Base-by-base conservation (phyloP, 1,139 yeast genomes). In the Yamadazyma conglobata region DNA sequence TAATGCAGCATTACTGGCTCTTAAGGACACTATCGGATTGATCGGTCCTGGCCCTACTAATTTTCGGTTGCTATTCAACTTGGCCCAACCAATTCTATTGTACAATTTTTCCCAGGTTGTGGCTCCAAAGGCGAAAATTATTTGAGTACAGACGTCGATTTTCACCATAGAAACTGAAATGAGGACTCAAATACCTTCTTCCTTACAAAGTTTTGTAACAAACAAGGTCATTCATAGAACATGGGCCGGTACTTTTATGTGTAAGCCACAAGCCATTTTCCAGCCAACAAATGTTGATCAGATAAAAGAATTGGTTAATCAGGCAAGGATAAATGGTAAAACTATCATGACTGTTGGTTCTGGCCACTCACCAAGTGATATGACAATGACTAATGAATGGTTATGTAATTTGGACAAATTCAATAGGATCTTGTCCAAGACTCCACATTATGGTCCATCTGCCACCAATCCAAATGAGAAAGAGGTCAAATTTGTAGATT, bases 291-390 rank as follows among this genome's bases (percentile, higher is more conserved):
- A 65, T 14, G 48, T 81, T 3, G 83, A 77, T 7, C 85, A 87
- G 46, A 77, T 88, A 27, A 63, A 65, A 33, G 65, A 60, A 22
- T 64, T 89, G 34, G 84, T 91, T 25, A 63, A 71, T 26, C 69
- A 69, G 35, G 98, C 97, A 5, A 64, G 73, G 27, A 50, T 60
- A 30, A 52, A 64, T 22, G 65, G 70, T 12, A 81, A 77, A 43
- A 85, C 95, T 11, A 63, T 91, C 36, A 82, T 86, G 71, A 77
- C 87, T 3, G 91, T 86, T 6, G 98, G 98, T 0, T 79, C 95
- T 0, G 96, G 96, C 19, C 97, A 91, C 53, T 88, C 97, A 5
- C 98, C 98, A 0, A 83, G 94, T 27, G 89, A 80, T 50, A 60
- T 91, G 58, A 87, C 96, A 30, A 83, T 88, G 83, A 84, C 96